Evolutionary conservation across 192 early-diverging fungal species (phyloP), one percentile per base, ranked within the genome.

Genomic region (Coemansia sp.): DNA sequence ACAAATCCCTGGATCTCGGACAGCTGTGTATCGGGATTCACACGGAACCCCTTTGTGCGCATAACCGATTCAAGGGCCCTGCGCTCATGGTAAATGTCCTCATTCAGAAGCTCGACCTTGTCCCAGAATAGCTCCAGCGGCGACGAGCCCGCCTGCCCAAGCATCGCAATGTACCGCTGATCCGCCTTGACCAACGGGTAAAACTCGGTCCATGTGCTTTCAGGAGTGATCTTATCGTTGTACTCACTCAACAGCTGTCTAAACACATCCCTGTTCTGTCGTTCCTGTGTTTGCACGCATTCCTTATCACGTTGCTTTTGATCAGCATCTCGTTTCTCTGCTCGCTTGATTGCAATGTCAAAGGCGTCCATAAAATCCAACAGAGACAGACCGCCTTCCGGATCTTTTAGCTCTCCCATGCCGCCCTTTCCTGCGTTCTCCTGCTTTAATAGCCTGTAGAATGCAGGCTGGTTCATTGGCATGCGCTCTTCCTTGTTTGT

Each of bases 71-170:
- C 85, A 3, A 95, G 75, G 19, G 75, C 77, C 65, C 89, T 90
- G 17, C 90, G 84, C 41, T 92, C 85, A 41, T 86, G 78, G 68
- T 92, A 87, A 14, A 90, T 82, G 13, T 84, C 74, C 38, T 97
- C 93, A 17, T 93, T 90, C 4, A 98, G 75, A 22, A 91, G 87
- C 63, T 94, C 89, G 12, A 96, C 72, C 5, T 89, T 64, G 73
- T 99, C 97, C 92, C 95, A 97, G 74, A 97, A 99, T 40, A 99
- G 67, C 50, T 99, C 97, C 40, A 95, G 71, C 1, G 97, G 95
- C 7, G 88, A 87, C 5, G 94, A 94, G 9, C 94, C 95, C 2
- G 87, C 77, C 69, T 93, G 88, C 0, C 93, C 93, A 5, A 99
- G 84, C 70, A 95, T 88, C 7, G 85, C 69, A 1, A 50, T 64